These are phyloP conservation scores for Flaveria brownii DNA, from an alignment of 129 eudicot species.

Conservation along the genomic window DNA sequence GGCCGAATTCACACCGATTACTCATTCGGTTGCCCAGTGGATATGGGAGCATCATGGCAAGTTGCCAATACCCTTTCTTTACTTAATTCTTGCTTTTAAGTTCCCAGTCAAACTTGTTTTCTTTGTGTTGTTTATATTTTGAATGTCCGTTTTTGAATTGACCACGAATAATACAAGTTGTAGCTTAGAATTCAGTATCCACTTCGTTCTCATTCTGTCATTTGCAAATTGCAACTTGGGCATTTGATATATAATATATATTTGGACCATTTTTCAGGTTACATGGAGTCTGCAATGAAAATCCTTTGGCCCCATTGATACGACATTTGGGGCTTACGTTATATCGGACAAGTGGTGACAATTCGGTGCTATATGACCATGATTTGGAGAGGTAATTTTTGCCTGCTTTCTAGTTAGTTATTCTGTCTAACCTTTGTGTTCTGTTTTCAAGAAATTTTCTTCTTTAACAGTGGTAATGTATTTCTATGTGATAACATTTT, in stretches of 20 bases:
- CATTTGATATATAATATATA: not conserved
- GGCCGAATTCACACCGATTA: conserved; percentile 95
- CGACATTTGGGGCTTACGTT: conserved; percentile 81
- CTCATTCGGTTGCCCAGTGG: conserved; percentile 96
- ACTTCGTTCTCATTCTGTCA: not conserved
- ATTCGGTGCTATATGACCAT: conserved; percentile 93
- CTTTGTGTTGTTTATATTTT: not conserved
- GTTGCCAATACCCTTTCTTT: conserved; percentile 22
- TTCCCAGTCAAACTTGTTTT: not conserved
- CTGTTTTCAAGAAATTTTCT: not conserved
- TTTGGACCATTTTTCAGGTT: conserved; percentile 52
- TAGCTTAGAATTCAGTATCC: not conserved
- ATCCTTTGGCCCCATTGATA: conserved; percentile 93
- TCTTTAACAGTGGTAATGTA: not conserved
- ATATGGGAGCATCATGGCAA: conserved; percentile 97
- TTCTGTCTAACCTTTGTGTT: not conserved
- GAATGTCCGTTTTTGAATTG: not conserved
- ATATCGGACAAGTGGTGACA: conserved; percentile 97
- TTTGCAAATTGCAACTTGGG: not conserved
- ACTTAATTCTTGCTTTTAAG: not conserved
- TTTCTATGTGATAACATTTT: no score
- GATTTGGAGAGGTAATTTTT: conserved; percentile 84
- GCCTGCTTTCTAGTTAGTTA: not conserved
- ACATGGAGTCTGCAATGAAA: conserved; percentile 99
- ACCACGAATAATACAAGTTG: not conserved